These are phyloP conservation scores for Talaromyces sp. DNA, from an alignment of 2,329 filamentous ascomycete genomes.

Conservation along the genomic window DNA sequence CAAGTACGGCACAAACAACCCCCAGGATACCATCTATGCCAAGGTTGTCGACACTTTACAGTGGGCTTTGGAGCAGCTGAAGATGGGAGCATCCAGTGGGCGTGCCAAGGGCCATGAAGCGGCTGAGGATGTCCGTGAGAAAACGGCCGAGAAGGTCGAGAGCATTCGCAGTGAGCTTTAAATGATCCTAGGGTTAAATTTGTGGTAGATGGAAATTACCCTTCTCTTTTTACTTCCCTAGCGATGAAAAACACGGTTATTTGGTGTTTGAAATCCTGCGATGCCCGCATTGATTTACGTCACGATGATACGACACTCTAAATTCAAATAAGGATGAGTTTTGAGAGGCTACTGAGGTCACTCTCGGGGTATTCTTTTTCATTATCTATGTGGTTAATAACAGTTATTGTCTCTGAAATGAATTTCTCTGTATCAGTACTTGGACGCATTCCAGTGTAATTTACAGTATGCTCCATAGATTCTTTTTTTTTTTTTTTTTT, in stretches of 20 bases:
- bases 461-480: not conserved
- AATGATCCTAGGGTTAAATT: conserved; percentile 2
- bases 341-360: not conserved
- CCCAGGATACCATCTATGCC: conserved; percentile 66
- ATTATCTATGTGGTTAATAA: not conserved
- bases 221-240: not conserved
- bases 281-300: conserved; percentile 6
- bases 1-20: conserved; percentile 71
- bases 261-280: not conserved
- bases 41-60: conserved; percentile 56
- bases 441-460: too few relatives aligned
- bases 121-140: conserved; percentile 46
- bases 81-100: conserved; percentile 51
- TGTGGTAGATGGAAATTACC: not conserved
- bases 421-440: not conserved
- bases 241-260: not conserved
- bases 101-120: conserved; percentile 53
- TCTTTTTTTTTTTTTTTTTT: too few relatives aligned
- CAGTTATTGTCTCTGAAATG: not conserved
- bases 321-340: not conserved
- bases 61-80: conserved; percentile 55
- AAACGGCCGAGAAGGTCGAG: conserved; percentile 56
- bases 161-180: conserved; percentile 36
- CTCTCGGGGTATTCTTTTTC: not conserved
- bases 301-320: conserved; percentile 23